phyloP scores from a whole-genome alignment of 345 rosid genomes.

The Corchorus olitorius region DNA sequence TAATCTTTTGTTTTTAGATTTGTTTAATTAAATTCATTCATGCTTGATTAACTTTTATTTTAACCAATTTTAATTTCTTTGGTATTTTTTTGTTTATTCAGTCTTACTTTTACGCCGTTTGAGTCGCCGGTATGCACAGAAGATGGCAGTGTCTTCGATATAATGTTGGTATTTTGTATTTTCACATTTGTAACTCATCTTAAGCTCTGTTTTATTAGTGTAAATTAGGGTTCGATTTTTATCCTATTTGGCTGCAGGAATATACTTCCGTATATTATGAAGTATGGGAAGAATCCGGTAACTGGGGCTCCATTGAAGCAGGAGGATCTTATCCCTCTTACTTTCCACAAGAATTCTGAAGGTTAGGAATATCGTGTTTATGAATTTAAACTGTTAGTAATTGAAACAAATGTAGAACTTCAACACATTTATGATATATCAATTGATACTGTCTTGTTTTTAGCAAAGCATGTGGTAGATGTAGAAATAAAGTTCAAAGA shows the following conservation, averaged over 20 bases:
- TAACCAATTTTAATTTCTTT: background rate
- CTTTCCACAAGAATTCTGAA: constrained; percentile 82
- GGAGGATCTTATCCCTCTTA: constrained; percentile 72
- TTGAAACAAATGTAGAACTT: background rate
- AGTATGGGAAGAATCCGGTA: constrained; percentile 87
- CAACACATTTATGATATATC: background rate
- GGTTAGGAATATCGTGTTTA: constrained; percentile 41
- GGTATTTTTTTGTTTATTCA: constrained; percentile 32
- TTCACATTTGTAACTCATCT: background rate
- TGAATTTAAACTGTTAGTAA: background rate
- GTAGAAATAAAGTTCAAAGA: background rate
- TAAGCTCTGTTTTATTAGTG: background rate
- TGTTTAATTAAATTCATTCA: background rate
- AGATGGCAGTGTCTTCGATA: constrained; percentile 89
- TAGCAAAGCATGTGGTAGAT: background rate
- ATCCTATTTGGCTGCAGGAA: constrained; percentile 44
- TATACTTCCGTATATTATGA: constrained; percentile 79
- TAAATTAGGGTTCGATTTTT: constrained; percentile 11
- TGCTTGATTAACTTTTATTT: constrained; percentile 3
- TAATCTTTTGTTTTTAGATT: background rate
- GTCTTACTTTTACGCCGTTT: constrained; percentile 88
- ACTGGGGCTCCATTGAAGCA: constrained; percentile 73
- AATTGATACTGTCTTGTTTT: background rate
- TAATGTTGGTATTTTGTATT: constrained; percentile 53
- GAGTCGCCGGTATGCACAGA: constrained; percentile 73